A percentile compares a stretch with the other conserved stretches of the same genome.
Evolutionary conservation across 371 early-diverging fungal species (phyloP).

Genomic region (Mortierella sp.): DNA sequence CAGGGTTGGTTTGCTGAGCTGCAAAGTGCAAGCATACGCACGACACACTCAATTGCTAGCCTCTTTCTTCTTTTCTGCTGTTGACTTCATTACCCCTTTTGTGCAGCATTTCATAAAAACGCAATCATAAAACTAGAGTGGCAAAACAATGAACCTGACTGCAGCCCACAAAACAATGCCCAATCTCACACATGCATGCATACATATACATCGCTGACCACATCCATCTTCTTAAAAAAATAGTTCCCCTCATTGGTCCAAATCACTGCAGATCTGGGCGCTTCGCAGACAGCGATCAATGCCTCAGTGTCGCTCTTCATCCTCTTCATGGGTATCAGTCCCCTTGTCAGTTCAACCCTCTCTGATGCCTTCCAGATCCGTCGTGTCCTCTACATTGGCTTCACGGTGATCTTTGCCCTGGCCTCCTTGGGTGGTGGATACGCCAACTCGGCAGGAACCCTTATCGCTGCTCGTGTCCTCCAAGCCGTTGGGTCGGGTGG

Average conservation of each 20-base stretch:
- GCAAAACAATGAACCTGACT: not conserved
- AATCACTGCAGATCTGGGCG: conserved; percentile 64
- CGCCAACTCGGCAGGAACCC: conserved; percentile 64
- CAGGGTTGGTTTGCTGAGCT: not conserved
- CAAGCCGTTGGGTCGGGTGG: conserved; percentile 83
- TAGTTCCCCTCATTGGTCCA: conserved; percentile 68
- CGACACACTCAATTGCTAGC: not conserved
- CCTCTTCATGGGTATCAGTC: conserved; percentile 71
- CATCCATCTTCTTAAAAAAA: not conserved
- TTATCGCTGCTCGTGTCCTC: conserved; percentile 74
- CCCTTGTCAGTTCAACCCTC: conserved; percentile 79
- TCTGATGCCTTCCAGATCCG: conserved; percentile 78
- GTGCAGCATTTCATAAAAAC: not conserved
- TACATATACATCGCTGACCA: not conserved
- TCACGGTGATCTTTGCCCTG: conserved; percentile 68
- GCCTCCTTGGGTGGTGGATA: conserved; percentile 79
- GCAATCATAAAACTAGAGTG: not conserved
- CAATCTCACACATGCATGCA: not conserved
- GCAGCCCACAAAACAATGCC: not conserved
- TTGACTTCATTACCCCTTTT: not conserved
- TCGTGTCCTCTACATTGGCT: conserved; percentile 71
- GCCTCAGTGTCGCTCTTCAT: conserved; percentile 71
- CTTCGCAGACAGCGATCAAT: conserved; percentile 65
- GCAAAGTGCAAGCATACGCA: not conserved
- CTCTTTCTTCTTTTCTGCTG: not conserved